phyloP scores from a whole-genome alignment of 306 rosid genomes.

The Cucurbita ficifolia region DNA sequence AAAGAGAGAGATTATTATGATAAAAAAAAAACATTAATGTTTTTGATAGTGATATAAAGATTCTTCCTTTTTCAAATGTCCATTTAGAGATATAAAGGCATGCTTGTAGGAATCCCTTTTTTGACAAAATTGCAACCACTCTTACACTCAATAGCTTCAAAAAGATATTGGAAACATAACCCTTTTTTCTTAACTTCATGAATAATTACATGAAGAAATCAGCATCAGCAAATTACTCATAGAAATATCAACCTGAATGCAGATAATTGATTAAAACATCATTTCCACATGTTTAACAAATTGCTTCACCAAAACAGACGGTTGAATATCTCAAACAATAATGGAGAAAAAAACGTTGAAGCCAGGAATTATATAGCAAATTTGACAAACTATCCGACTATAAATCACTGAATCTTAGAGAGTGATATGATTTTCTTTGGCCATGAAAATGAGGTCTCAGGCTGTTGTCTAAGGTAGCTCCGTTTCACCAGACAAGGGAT shows the following conservation, averaged over 20 bases:
- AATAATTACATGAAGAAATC: too few relatives aligned
- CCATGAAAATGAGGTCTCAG: neutral
- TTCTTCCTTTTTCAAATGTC: neutral
- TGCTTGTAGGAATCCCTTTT: neutral
- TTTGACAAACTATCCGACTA: neutral
- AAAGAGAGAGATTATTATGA: neutral
- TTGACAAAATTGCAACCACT: slow-evolving; percentile 2
- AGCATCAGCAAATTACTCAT: too few relatives aligned
- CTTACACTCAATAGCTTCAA: neutral
- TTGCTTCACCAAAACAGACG: neutral
- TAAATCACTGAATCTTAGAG: neutral
- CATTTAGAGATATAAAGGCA: neutral
- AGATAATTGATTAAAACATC: too few relatives aligned
- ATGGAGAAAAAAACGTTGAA: neutral
- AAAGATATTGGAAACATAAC: neutral
- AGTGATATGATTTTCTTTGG: neutral
- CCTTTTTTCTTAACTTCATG: too few relatives aligned
- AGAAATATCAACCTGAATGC: too few relatives aligned
- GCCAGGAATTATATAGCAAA: neutral
- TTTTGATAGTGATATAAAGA: neutral
- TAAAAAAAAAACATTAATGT: neutral
- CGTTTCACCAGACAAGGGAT: neutral
- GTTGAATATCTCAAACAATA: neutral
- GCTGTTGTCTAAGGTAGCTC: neutral
- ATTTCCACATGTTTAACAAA: neutral